Evolutionary conservation across 1,139 yeast species (phyloP), one percentile per base, ranked within the genome.

Genomic region (Barnettozyma hawaiiensis): DNA sequence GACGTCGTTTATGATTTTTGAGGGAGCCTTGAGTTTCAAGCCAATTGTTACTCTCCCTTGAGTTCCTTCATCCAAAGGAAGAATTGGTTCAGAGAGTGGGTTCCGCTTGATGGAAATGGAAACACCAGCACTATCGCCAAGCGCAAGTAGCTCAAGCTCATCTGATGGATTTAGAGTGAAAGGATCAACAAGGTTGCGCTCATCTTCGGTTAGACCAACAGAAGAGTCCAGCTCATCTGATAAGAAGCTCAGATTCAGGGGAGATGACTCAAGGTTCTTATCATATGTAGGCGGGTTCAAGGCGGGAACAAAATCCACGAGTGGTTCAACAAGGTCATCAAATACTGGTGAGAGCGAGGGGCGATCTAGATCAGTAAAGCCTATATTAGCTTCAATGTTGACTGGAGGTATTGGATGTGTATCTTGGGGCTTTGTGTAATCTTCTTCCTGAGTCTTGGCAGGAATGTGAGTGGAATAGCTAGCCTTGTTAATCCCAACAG

Each of bases 161-260:
- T 44, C 33, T 1, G 44, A 40, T 7, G 49, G 43, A 23, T 48
- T 51, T 33, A 49, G 40, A 1, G 49, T 47, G 35, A 47, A 42
- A 5, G 27, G 42, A 18, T 27, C 34, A n/a, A 32, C 21, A 24
- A 39, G 15, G 14, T 29, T 19, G 11, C 31, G 11, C 8, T 41
- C 48, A n/a, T 12, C 7, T 16, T 27, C 42, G 10, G 42, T n/a
- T 10, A 40, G 45, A 3, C 43, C 44, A 15, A 28, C 8, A n/a
- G 40, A 29, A 11, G 5, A 12, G 3, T 37, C 39, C 28, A 49
- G 32, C 2, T 49, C 50, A 26, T 47, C 48, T 3, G 48, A 45
- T 5, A 47, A 29, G 21, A 22, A 35, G 12, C 40, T 37, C 12
- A 43, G 31, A 8, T 42, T 41, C 28, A 43, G 16, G 5, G 47